Conservation (phyloP, 1,139 yeast species). For the Magnusiomyces ingens region DNA sequence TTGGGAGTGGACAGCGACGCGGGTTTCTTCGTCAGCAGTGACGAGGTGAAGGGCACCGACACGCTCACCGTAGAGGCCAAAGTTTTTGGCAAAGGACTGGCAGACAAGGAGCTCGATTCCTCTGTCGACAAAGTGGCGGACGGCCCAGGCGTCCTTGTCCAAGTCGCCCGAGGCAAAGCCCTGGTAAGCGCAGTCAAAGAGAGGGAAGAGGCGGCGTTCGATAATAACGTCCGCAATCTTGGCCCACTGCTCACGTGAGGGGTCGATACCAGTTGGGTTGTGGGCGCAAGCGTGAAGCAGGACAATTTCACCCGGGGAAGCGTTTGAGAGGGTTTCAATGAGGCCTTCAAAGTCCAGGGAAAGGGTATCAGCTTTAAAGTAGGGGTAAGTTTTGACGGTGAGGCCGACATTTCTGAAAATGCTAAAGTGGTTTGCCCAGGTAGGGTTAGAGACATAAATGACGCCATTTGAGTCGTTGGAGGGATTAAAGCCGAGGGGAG, state of each 20-base stretch:
- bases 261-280: slow-evolving; percentile 94
- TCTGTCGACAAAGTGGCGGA: slow-evolving; percentile 68
- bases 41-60: slow-evolving; percentile 80
- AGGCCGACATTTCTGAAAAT: slow-evolving; percentile 68
- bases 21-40: slow-evolving; percentile 25
- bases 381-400: slow-evolving; percentile 63
- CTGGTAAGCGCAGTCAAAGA: slow-evolving; percentile 90
- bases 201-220: slow-evolving; percentile 54
- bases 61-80: slow-evolving; percentile 97
- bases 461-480: slow-evolving; percentile 22
- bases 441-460: slow-evolving; percentile 78
- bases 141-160: slow-evolving; percentile 78
- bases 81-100: slow-evolving; percentile 97
- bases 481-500: slow-evolving; percentile 34
- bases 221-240: slow-evolving; percentile 56
- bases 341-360: slow-evolving; percentile 50
- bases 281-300: slow-evolving; percentile 92
- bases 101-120: slow-evolving; percentile 46
- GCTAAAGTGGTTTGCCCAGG: slow-evolving; percentile 94
- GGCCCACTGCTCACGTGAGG: slow-evolving; percentile 72
- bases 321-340: slow-evolving; percentile 28
- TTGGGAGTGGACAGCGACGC: slow-evolving; percentile 60
- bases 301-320: slow-evolving; percentile 41
- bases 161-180: slow-evolving; percentile 93
- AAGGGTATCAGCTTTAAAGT: slow-evolving; percentile 64